Base-by-base conservation (phyloP, 1,284 basidiomycete species). In the Boletus holoroseus region DNA sequence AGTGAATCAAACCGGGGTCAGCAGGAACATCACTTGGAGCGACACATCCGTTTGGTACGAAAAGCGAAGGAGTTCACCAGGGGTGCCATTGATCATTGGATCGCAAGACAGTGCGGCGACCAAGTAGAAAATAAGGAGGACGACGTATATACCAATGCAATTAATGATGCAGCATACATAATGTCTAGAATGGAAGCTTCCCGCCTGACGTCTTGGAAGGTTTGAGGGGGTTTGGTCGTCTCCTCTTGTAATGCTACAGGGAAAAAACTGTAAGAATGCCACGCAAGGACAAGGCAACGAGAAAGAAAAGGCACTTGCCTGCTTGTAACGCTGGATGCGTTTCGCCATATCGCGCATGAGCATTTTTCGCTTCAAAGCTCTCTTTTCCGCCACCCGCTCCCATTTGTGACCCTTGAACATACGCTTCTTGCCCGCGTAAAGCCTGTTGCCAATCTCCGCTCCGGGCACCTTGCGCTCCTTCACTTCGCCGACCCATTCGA, bases 391-490 rank as follows among this genome's bases (percentile, higher is more conserved):
- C 55, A 71, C 64, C 35, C 85, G 77, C 69, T 90, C 83, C 83
- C 83, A 88, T 60, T 80, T 85, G 74, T 90, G 87, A 20, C 88
- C 88, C 74, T 90, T 91, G 78, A 91, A 90, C 87, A 90, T 89
- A 57, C 77, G 73, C 73, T 81, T 83, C 75, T 78, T 84, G 53
- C 75, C 80, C 13, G 83, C 79, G 58, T 90, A 90, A 59, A 90
- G 67, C 46, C 77, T 75, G 56, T 77, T 77, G 27, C 82, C 83
- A 42, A 77, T 63, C 30, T 81, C 76, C 26, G 76, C 73, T 39
- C 80, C 79, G 39, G 73, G 63, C 28, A 74, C 71, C 49, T 66
- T 68, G 67, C 75, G 77, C 59, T 71, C 69, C 59, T 73, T 73
- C 44, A 73, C 66, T 57, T 78, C 71, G 30, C 83, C 82, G 13